phyloP scores from a whole-genome alignment of 371 early-diverging fungal species.

The Actinomucor elegans region DNA sequence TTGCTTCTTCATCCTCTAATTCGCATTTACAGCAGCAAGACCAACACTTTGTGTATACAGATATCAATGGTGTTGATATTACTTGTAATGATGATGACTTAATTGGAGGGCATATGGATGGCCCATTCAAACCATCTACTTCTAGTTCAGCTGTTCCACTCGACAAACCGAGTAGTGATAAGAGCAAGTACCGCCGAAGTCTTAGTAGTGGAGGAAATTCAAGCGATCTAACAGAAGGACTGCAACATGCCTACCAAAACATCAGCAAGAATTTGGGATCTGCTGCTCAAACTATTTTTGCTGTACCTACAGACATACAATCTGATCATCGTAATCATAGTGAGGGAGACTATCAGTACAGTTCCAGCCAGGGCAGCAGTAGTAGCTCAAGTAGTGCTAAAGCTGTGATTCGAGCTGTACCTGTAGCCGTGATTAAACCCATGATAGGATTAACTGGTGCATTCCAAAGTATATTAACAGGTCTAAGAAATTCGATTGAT shows the following conservation, averaged over 20 bases:
- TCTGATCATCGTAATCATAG: not conserved
- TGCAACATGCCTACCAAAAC: constrained; percentile 79
- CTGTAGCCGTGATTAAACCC: constrained; percentile 92
- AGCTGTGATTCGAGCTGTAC: constrained; percentile 88
- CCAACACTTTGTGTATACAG: constrained; percentile 18
- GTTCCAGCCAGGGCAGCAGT: not conserved
- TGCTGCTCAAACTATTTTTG: constrained; percentile 86
- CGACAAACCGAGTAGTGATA: not conserved
- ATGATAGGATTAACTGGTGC: constrained; percentile 96
- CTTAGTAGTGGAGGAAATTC: not conserved
- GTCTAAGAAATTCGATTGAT: constrained; percentile 88
- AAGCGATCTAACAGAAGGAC: constrained; percentile 77
- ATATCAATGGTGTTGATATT: constrained; percentile 6
- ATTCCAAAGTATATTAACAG: constrained; percentile 88
- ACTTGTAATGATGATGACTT: not conserved
- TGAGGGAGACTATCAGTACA: not conserved
- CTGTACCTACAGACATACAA: constrained; percentile 75
- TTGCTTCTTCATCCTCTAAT: not conserved
- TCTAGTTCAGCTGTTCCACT: not conserved
- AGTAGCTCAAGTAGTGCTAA: constrained; percentile 8
- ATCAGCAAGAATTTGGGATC: constrained; percentile 74
- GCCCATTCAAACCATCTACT: too few relatives aligned
- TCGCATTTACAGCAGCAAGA: not conserved
- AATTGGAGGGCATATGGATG: too few relatives aligned
- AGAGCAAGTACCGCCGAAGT: not conserved